Evolutionary conservation across 768 basidiomycete genomes (phyloP).

Genomic region (Calocybe cyanea): DNA sequence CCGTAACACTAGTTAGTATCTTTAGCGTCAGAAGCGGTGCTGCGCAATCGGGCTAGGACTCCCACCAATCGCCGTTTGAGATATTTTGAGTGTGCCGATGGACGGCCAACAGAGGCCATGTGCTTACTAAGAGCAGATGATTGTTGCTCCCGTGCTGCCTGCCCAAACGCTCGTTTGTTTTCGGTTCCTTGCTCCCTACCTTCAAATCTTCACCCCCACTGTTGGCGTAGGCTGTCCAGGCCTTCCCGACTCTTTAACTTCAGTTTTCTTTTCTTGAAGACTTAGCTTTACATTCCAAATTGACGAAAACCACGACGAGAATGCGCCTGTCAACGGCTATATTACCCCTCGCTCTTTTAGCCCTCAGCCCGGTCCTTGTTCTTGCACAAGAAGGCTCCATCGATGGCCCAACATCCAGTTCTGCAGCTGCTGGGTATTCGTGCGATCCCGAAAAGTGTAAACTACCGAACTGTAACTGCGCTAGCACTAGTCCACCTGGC

Average conservation of each 20-base stretch:
- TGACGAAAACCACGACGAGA: background rate
- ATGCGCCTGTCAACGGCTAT: conserved; percentile 17
- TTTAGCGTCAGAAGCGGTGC: too few species aligned
- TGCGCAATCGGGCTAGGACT: too few species aligned
- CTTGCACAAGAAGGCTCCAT: conserved; percentile 51
- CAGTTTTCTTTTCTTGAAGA: conserved; percentile 1
- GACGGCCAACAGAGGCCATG: too few species aligned
- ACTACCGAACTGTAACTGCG: conserved; percentile 70
- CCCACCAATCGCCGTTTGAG: too few species aligned
- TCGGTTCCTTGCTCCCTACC: conserved; percentile 2
- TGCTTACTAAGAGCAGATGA: too few species aligned
- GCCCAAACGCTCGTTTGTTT: too few species aligned
- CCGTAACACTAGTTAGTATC: too few species aligned
- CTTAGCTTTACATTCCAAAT: background rate
- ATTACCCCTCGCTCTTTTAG: conserved; percentile 21
- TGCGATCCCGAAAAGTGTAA: conserved; percentile 64
- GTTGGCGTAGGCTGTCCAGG: background rate
- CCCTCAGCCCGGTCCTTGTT: conserved; percentile 31
- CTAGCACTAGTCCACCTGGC: conserved; percentile 69
- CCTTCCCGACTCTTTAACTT: background rate
- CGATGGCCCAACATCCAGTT: conserved; percentile 48
- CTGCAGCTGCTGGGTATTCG: conserved; percentile 60
- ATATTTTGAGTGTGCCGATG: too few species aligned
- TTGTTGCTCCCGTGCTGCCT: background rate
- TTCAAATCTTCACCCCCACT: background rate